Evolutionary conservation across 2,329 filamentous ascomycete species (phyloP).

Genomic region (Aspergillus ochraceoroseus): DNA sequence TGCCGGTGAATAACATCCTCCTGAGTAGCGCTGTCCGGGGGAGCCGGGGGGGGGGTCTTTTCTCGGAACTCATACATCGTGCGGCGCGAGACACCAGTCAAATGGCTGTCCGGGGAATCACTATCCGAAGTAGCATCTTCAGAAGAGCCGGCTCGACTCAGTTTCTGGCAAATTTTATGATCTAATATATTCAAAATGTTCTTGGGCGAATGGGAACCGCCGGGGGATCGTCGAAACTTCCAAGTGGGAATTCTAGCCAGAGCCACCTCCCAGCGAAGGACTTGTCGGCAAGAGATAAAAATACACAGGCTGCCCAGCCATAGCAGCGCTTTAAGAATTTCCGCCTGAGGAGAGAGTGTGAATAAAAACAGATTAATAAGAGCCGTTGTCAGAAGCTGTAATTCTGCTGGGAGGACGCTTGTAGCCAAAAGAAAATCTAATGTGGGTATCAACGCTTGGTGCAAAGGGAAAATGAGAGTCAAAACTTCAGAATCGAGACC

Average conservation of each 20-base stretch:
- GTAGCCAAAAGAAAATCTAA: constrained; percentile 80
- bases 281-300: constrained; percentile 65
- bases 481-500: constrained; percentile 54
- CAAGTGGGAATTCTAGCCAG: constrained; percentile 85
- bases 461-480: constrained; percentile 71
- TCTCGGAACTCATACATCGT: constrained; percentile 22
- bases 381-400: constrained; percentile 77
- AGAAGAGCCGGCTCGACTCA: constrained; percentile 42
- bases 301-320: constrained; percentile 78
- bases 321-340: constrained; percentile 78
- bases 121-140: constrained; percentile 39
- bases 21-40: constrained; percentile 22
- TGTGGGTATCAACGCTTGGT: constrained; percentile 68
- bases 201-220: constrained; percentile 34
- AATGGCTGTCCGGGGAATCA: constrained; percentile 29
- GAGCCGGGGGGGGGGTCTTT: constrained; percentile 16
- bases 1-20: constrained; percentile 41
- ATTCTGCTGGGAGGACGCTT: constrained; percentile 78
- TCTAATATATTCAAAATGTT: constrained; percentile 42
- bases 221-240: constrained; percentile 65
- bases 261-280: constrained; percentile 77
- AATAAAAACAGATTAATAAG: constrained; percentile 78
- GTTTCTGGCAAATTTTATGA: constrained; percentile 46
- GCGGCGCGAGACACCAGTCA: constrained; percentile 35
- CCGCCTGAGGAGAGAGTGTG: constrained; percentile 71